phyloP scores from a whole-genome alignment of 768 basidiomycete species.

The Phaeotremella fagi region DNA sequence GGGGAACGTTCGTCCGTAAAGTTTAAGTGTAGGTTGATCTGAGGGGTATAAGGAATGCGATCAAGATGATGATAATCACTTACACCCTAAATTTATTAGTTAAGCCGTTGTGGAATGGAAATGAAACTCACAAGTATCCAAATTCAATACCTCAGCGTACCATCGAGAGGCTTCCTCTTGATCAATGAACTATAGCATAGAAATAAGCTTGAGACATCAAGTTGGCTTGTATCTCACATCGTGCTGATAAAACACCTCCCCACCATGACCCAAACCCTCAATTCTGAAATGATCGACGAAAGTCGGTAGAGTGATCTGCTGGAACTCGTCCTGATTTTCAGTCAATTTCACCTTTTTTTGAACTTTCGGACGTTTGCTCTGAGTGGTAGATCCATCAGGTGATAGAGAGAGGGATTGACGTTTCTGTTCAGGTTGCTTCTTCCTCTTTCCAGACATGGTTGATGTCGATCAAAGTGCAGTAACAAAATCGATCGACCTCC shows the following conservation, averaged over 20 bases:
- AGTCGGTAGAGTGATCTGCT: slow-evolving; percentile 23
- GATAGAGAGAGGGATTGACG: too few relatives aligned
- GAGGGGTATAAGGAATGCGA: not conserved
- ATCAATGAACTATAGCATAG: slow-evolving; percentile 38
- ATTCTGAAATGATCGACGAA: slow-evolving; percentile 25
- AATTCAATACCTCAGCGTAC: slow-evolving; percentile 44
- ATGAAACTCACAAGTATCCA: slow-evolving; percentile 47
- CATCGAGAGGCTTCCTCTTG: slow-evolving; percentile 36
- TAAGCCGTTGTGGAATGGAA: not conserved
- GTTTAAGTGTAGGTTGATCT: slow-evolving; percentile 51
- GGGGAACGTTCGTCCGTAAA: slow-evolving; percentile 50
- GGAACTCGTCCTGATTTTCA: slow-evolving; percentile 19
- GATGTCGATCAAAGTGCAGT: too few relatives aligned
- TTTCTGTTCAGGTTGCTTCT: too few relatives aligned
- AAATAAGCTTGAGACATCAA: too few relatives aligned
- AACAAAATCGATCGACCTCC: too few relatives aligned
- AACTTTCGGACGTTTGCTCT: too few relatives aligned
- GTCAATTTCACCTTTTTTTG: too few relatives aligned
- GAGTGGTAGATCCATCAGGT: too few relatives aligned
- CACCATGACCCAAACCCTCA: slow-evolving; percentile 25
- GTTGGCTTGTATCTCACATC: slow-evolving; percentile 25
- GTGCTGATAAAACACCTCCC: slow-evolving; percentile 39
- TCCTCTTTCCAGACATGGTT: too few relatives aligned
- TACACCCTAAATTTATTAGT: slow-evolving; percentile 15
- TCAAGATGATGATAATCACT: not conserved